Evolutionary conservation across 306 rosid species (phyloP), one percentile per base, ranked within the genome.

Genomic region (Oxytropis ochrocephala): DNA sequence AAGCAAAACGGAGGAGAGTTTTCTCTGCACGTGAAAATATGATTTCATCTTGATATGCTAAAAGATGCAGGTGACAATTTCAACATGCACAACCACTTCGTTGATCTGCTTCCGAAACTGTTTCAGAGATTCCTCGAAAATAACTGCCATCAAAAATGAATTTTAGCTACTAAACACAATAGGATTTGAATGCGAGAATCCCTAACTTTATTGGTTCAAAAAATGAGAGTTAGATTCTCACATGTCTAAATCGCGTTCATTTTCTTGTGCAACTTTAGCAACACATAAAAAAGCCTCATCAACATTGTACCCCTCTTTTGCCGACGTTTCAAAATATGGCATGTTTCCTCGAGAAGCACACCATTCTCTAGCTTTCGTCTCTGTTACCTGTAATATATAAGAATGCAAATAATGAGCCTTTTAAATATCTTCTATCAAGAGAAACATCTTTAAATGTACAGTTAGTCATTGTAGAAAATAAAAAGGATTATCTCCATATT

Each of bases 291-390:
- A 93, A 12, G 97, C 94, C 36, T 86, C 97, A 1, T 90, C 92
- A 21, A 93, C 82, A 53, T 86, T 86, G 77, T 73, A 65, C 1
- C 81, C 85, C 61, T 93, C 90, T 80, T 90, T 93, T 2, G 97
- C 98, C 2, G 98, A 93, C 12, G 97, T 90, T 70, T 88, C 94
- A 50, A 82, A 86, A 85, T 93, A 90, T n/a, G 98, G 90, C 30
- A 93, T 85, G 78, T 84, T 88, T 29, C 96, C 97, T 62, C 85
- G 79, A 0, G 87, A 60, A 69, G 81, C 86, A 76, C 98, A 90
- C 97, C 97, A 93, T 35, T 90, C 94, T 36, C 80, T 84, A 0
- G 91, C 94, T 78, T 78, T 88, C 58, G 69, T 88, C 59, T 84
- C 84, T 0, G 89, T 79, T 12, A 93, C 88, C 98, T 93, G 80